Conservation (phyloP, 306 rosid genomes). For the Quercus variabilis region DNA sequence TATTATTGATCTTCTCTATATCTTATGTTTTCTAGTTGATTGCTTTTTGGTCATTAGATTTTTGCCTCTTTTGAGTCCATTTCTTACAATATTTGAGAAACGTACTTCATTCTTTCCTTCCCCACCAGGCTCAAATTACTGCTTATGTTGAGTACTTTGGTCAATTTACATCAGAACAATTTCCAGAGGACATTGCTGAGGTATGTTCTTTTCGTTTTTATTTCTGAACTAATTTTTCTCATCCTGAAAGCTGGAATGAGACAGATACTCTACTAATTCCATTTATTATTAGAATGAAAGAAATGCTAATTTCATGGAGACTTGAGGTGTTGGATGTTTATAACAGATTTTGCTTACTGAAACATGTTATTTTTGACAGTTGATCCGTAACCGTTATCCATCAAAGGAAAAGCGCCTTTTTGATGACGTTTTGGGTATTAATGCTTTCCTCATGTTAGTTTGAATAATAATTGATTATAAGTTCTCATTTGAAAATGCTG, state of each 20-base stretch:
- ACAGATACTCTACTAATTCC: slow-evolving; percentile 14
- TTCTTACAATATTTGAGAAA: slow-evolving; percentile 5
- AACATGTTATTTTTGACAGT: slow-evolving; percentile 48
- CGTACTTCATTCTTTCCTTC: slow-evolving; percentile 7
- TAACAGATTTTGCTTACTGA: slow-evolving; percentile 24
- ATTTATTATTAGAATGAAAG: background rate
- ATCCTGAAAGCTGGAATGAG: background rate
- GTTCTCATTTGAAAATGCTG: slow-evolving; percentile 11
- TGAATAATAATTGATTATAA: slow-evolving; percentile 17
- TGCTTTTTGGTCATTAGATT: background rate
- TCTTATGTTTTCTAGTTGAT: background rate
- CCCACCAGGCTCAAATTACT: slow-evolving; percentile 73
- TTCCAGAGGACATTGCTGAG: slow-evolving; percentile 88
- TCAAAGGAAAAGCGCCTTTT: slow-evolving; percentile 77
- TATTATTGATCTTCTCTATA: background rate
- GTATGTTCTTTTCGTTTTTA: slow-evolving; percentile 35
- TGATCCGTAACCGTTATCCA: slow-evolving; percentile 88
- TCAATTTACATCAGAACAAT: slow-evolving; percentile 91
- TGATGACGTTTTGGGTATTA: slow-evolving; percentile 91
- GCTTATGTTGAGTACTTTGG: slow-evolving; percentile 93
- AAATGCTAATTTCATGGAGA: background rate
- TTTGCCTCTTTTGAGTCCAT: background rate
- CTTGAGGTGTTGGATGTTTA: background rate
- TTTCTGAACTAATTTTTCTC: background rate
- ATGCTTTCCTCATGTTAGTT: slow-evolving; percentile 41